phyloP scores from a whole-genome alignment of 208 protist species.

The Crithidia thermophila region DNA sequence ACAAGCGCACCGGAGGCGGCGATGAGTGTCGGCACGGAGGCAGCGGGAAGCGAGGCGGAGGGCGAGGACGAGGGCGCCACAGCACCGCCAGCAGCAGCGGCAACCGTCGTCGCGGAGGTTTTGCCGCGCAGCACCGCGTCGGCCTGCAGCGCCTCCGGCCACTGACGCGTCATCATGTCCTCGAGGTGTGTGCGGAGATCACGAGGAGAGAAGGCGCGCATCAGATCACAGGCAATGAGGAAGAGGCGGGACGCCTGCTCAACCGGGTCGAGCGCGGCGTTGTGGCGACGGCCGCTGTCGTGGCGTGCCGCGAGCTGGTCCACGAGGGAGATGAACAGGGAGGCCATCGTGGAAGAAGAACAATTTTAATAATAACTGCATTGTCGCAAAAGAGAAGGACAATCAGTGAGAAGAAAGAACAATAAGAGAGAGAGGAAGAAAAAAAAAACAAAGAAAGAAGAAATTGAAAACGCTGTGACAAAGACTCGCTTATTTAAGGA shows the following conservation, averaged over 20 bases:
- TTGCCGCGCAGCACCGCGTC: background rate
- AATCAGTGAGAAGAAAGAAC: slow-evolving; percentile 1
- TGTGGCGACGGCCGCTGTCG: background rate
- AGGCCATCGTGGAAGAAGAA: background rate
- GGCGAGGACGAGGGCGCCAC: background rate
- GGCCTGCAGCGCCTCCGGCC: slow-evolving; percentile 12
- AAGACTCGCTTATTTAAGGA: background rate
- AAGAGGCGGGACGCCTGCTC: slow-evolving; percentile 21
- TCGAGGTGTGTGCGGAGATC: slow-evolving; percentile 20
- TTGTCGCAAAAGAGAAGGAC: slow-evolving; percentile 3
- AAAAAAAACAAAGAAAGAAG: slow-evolving; percentile 8
- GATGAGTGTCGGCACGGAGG: slow-evolving; percentile 15
- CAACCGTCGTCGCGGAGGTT: background rate
- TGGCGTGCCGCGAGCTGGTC: slow-evolving; percentile 25
- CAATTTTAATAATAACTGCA: background rate
- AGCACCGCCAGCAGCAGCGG: background rate
- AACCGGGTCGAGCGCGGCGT: slow-evolving; percentile 4
- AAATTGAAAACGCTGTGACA: background rate
- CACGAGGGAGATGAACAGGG: slow-evolving; percentile 20
- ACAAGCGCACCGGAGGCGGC: slow-evolving; percentile 30
- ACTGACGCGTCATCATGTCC: slow-evolving; percentile 16
- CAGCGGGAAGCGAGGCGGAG: background rate
- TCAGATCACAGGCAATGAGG: slow-evolving; percentile 28
- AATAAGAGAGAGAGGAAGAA: background rate
- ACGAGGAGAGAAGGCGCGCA: background rate